Evolutionary conservation across 2,329 filamentous ascomycete species (phyloP), one percentile per base, ranked within the genome.

Genomic region (Cylindrodendrum hubeiense): DNA sequence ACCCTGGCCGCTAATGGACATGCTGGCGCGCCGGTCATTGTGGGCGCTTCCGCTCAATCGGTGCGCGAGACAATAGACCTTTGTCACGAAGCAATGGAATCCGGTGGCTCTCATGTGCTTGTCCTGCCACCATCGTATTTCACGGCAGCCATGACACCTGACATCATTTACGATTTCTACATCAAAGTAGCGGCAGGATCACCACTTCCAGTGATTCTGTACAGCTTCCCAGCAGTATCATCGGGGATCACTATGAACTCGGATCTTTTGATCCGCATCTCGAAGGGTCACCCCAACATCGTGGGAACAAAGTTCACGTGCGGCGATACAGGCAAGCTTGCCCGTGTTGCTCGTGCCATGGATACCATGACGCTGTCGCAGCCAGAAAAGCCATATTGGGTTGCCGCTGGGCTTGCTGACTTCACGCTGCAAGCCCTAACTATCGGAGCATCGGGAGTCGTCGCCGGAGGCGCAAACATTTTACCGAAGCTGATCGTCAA

Each of bases 381-480:
- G 13, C 43, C 43, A 17, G 43, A 46, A 26, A 30, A 26, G 33
- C n/a, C 46, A 17, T 93, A 93, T 82, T 84, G 92, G 76, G 43
- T 8, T 26, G 43, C 15, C 43, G 43, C 43, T 24, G 43, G 43
- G 43, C 43, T 46, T 8, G 43, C 43, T 4, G 43, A 46, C 43
- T 46, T 46, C 21, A 26, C 43, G 22, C 21, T 46, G 21, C 43
- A 46, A 46, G 43, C 43, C 2, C 12, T 46, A 12, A 8, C 91
- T 47, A 90, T 88, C 6, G 91, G 91, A 28, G 91, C 89, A 5
- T 87, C 90, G 63, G 91, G 92, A 41, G 87, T 92, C 74, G 90
- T 94, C 67, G 89, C 88, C n/a, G 92, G 91, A 8, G 83, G 91
- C 63, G 92, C 87, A 37, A 94, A 94, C 77, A 82, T 94, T 51